A percentile compares a stretch with the other conserved stretches of the same genome.
These are phyloP conservation scores for Hortaea werneckii DNA, from an alignment of 2,329 filamentous ascomycete genomes.

Conservation along the genomic window DNA sequence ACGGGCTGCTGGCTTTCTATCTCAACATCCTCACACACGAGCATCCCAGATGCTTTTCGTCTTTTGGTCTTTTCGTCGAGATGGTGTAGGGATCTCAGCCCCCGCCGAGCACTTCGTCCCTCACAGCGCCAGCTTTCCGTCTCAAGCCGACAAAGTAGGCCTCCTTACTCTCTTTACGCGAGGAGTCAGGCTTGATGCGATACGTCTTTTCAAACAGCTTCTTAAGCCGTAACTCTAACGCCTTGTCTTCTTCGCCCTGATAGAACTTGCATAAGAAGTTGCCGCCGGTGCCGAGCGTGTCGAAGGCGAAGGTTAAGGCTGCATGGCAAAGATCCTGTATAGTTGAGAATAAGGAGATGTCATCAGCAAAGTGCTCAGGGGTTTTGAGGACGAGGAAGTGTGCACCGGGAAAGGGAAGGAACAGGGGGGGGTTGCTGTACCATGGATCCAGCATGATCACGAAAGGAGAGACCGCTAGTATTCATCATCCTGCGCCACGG, in stretches of 20 bases:
- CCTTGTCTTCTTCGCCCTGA: slow-evolving; percentile 77
- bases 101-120: slow-evolving; percentile 32
- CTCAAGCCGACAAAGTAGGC: slow-evolving; percentile 73
- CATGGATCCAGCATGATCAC: slow-evolving; percentile 91
- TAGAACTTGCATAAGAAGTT: slow-evolving; percentile 98
- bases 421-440: slow-evolving; percentile 38
- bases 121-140: slow-evolving; percentile 47
- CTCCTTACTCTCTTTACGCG: slow-evolving; percentile 64
- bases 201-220: slow-evolving; percentile 70
- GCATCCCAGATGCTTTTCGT: too few species aligned
- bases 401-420: not conserved
- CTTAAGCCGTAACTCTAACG: slow-evolving; percentile 62
- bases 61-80: too few species aligned
- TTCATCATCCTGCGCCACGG: slow-evolving; percentile 99
- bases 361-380: not conserved
- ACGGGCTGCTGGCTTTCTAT: too few species aligned
- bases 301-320: slow-evolving; percentile 73
- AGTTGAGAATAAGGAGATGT: not conserved
- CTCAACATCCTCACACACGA: too few species aligned
- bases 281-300: slow-evolving; percentile 71
- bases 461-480: slow-evolving; percentile 76
- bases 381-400: not conserved
- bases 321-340: slow-evolving; percentile 76
- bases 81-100: not conserved
- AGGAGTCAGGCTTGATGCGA: slow-evolving; percentile 85